These are phyloP conservation scores for Raphanus hybrid DNA, from an alignment of 441 rosid species.

Conservation along the genomic window DNA sequence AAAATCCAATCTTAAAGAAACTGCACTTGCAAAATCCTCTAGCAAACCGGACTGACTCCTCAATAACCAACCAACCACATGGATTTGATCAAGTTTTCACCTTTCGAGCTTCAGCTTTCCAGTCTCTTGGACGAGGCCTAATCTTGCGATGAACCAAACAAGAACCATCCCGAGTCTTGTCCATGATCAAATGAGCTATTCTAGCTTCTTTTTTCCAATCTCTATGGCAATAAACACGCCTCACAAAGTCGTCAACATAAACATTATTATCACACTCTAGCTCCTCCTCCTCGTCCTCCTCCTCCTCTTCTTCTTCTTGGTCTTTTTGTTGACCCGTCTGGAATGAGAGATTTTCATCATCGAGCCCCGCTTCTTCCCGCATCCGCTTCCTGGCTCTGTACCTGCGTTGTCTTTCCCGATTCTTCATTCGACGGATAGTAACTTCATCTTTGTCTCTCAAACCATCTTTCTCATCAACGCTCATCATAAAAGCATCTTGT, in stretches of 20 bases:
- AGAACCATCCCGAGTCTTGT: constrained; percentile 40
- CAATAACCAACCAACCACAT: not conserved
- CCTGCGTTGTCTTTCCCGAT: constrained; percentile 78
- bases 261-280: constrained; percentile 31
- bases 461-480: constrained; percentile 42
- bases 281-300: constrained; percentile 23
- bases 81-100: constrained; percentile 44
- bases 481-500: constrained; percentile 39
- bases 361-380: constrained; percentile 53
- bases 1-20: not conserved
- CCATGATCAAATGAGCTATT: constrained; percentile 45
- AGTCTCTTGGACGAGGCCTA: constrained; percentile 56
- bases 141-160: constrained; percentile 26
- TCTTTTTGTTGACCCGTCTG: constrained; percentile 12
- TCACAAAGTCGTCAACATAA: constrained; percentile 36
- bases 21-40: constrained; percentile 11
- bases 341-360: constrained; percentile 40
- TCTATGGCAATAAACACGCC: constrained; percentile 54
- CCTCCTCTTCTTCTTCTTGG: constrained; percentile 15
- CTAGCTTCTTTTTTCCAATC: constrained; percentile 86
- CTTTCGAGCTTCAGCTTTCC: constrained; percentile 86
- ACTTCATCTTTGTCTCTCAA: constrained; percentile 44
- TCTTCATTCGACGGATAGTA: constrained; percentile 66
- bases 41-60: constrained; percentile 16
- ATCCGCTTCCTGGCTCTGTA: constrained; percentile 71